Evolutionary conservation across 208 protist species (phyloP), one percentile per base, ranked within the genome.

Genomic region (Perkinsela sp.): DNA sequence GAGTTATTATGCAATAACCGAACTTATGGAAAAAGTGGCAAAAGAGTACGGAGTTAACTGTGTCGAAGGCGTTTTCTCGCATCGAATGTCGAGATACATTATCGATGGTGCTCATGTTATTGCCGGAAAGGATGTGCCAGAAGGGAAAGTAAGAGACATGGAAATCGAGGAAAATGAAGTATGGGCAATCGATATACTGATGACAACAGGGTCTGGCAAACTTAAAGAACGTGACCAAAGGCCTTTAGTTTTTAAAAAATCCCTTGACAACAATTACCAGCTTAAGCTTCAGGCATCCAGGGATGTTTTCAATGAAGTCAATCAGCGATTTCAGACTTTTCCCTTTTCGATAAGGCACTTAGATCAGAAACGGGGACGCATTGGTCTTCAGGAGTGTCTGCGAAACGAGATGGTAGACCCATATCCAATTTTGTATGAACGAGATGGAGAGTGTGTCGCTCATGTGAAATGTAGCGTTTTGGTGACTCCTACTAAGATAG

Each of bases 211-310:
- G 67, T 91, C 88, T 71, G 85, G 86, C 67, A 93, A 93, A 75
- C 77, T 93, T 66, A 84, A 77, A 68, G 90, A 97, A 80, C 72
- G 74, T 29, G 81, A 94, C 48, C 73, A 69, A 6, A 78, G 85
- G 66, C 85, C 93, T 65, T 88, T 75, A 67, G 77, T 98, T 48
- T 98, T 89, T 86, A 98, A 97, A 83, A 83, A 93, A 66, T 75
- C 86, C 0, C 76, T 96, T 2, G 92, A 97, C 70, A 79, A 84
- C 30, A 86, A 85, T 65, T 98, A 97, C 83, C 74, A 80, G 16
- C 83, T 97, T 29, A 98, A 98, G 88, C 86, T 97, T 85, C 92
- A 97, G 78, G 88, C 93, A 68, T 90, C 95, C 13, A 86, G 90
- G 70, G 84, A 93, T 70, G 76, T 97, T 67, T 83, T 94, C 70